phyloP scores from a whole-genome alignment of 257 asterid species.

The Thymus mandschuricus region DNA sequence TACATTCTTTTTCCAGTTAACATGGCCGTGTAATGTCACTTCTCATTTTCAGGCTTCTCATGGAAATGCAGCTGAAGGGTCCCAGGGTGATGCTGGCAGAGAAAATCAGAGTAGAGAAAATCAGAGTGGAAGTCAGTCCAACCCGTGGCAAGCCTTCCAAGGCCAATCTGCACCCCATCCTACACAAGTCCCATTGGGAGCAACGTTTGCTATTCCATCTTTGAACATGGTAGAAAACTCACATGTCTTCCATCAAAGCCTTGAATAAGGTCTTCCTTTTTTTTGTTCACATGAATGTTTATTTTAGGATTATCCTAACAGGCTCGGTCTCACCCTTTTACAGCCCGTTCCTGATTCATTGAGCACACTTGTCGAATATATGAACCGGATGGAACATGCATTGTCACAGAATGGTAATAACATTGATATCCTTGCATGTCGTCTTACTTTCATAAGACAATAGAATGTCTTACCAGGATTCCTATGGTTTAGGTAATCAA shows the following conservation, averaged over 20 bases:
- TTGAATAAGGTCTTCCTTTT: slow-evolving; percentile 3
- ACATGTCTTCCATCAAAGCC: neutral
- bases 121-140: slow-evolving; percentile 59
- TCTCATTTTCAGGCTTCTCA: slow-evolving; percentile 46
- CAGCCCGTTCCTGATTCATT: slow-evolving; percentile 96
- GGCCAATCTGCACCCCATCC: slow-evolving; percentile 59
- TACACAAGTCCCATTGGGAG: slow-evolving; percentile 70
- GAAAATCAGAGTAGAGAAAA: slow-evolving; percentile 63
- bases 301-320: slow-evolving; percentile 25
- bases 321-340: slow-evolving; percentile 26
- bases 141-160: slow-evolving; percentile 53
- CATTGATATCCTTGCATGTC: slow-evolving; percentile 19
- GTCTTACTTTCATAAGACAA: slow-evolving; percentile 18
- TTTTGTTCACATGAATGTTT: neutral
- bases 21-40: slow-evolving; percentile 8
- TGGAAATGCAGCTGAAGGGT: slow-evolving; percentile 61
- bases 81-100: slow-evolving; percentile 48
- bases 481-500: slow-evolving; percentile 46
- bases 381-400: slow-evolving; percentile 76
- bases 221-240: slow-evolving; percentile 58
- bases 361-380: slow-evolving; percentile 78
- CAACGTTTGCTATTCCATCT: slow-evolving; percentile 66
- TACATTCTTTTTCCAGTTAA: neutral
- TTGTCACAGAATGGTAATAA: slow-evolving; percentile 66
- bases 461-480: slow-evolving; percentile 16